A percentile compares a stretch with the other conserved stretches of the same genome.
Evolutionary conservation across 2,329 filamentous ascomycete species (phyloP).

Genomic region (Septoria petroselini): DNA sequence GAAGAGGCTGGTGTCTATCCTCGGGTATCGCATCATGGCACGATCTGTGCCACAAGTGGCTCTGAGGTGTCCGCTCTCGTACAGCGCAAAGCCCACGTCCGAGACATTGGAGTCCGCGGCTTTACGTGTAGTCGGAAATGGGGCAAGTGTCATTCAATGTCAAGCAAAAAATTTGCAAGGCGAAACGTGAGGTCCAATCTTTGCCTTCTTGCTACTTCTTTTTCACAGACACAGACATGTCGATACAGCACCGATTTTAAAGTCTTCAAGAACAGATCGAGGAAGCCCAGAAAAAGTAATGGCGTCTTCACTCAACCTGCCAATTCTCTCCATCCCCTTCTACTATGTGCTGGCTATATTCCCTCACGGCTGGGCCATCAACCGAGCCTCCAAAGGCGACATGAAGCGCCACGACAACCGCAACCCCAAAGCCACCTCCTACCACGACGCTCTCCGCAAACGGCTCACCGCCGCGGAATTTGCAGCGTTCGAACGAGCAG

Average conservation of each 20-base stretch:
- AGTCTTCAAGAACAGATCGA: background rate
- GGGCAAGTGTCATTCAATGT: background rate
- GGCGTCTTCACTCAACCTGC: slow-evolving; percentile 35
- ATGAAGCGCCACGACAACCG: slow-evolving; percentile 43
- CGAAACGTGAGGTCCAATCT: background rate
- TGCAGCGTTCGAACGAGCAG: slow-evolving; percentile 45
- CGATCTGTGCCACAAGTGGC: slow-evolving; percentile 1
- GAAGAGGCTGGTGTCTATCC: slow-evolving; percentile 5
- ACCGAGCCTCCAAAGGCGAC: slow-evolving; percentile 40
- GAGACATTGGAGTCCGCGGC: background rate
- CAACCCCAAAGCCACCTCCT: slow-evolving; percentile 42
- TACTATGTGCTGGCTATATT: slow-evolving; percentile 45
- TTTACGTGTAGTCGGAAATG: background rate
- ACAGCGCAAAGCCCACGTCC: background rate
- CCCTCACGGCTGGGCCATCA: slow-evolving; percentile 42
- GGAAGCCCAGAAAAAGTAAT: slow-evolving; percentile 10
- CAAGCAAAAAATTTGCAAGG: background rate
- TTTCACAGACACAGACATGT: background rate
- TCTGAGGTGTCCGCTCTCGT: background rate
- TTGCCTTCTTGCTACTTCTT: background rate
- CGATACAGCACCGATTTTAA: background rate
- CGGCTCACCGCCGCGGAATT: slow-evolving; percentile 39
- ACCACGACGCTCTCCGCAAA: slow-evolving; percentile 40
- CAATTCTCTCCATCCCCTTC: slow-evolving; percentile 46
- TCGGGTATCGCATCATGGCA: background rate